Evolutionary conservation across 2,329 filamentous ascomycete genomes (phyloP).

Genomic region (Verticillium tricorpus): DNA sequence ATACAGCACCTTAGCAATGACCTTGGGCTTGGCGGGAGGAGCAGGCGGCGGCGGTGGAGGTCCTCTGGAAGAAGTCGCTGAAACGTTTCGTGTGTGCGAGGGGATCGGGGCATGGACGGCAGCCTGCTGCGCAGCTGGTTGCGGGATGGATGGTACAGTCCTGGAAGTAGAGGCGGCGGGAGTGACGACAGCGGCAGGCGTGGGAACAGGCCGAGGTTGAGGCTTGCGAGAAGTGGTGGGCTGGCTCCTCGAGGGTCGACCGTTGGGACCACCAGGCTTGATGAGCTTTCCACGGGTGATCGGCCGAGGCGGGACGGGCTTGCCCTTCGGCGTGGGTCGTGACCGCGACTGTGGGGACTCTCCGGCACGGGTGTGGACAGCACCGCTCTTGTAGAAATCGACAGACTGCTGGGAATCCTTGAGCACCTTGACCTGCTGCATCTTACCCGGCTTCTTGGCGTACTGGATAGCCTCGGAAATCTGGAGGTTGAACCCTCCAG

Average conservation of each 20-base stretch:
- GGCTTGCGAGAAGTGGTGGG: conserved; percentile 37
- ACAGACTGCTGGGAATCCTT: conserved; percentile 76
- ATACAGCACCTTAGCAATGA: conserved; percentile 85
- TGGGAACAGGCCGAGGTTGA: conserved; percentile 37
- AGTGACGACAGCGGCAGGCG: conserved; percentile 25
- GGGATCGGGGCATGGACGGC: conserved; percentile 14
- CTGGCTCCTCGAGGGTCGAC: conserved; percentile 69
- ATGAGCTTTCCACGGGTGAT: conserved; percentile 93
- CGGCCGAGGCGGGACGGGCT: conserved; percentile 79
- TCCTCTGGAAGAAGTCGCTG: conserved; percentile 19
- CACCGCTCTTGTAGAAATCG: conserved; percentile 91
- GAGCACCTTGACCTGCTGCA: conserved; percentile 80
- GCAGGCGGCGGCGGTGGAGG: conserved; percentile 66
- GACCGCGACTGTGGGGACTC: conserved; percentile 81
- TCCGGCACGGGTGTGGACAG: conserved; percentile 80
- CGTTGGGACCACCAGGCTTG: conserved; percentile 80
- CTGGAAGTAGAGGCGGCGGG: conserved; percentile 15
- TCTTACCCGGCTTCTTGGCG: conserved; percentile 95
- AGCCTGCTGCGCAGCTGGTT: conserved; percentile 12
- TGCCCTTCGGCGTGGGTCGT: conserved; percentile 79
- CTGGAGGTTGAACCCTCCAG: conserved; percentile 75
- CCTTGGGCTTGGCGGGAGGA: conserved; percentile 58
- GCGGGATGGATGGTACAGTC: conserved; percentile 12
- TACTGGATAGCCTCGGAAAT: conserved; percentile 86
- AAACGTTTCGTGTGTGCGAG: conserved; percentile 8